These are phyloP conservation scores for Hura crepitans DNA, from an alignment of 441 rosid genomes.

Conservation along the genomic window DNA sequence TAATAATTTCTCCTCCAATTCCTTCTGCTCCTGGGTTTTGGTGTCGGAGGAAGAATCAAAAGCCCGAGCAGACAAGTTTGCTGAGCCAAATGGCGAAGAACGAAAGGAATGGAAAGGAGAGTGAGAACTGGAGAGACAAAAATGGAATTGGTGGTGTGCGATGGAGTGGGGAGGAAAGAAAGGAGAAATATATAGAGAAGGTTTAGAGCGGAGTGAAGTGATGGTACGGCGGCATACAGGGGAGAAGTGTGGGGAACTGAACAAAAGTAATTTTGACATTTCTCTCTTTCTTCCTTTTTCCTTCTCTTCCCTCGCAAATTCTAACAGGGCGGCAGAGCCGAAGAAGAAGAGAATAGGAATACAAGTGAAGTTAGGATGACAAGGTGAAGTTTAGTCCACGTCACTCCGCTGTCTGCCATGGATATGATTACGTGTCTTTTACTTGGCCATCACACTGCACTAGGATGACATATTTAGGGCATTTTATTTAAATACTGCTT, in stretches of 20 bases:
- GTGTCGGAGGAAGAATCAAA: conserved; percentile 24
- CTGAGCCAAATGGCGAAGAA: not conserved
- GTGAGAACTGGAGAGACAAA: conserved; percentile 9
- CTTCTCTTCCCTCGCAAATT: not conserved
- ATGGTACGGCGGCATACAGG: conserved; percentile 33
- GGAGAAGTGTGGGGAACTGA: conserved; percentile 43
- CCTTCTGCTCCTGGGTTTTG: conserved; percentile 24
- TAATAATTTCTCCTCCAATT: conserved; percentile 12
- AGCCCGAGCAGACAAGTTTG: conserved; percentile 7
- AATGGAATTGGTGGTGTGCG: conserved; percentile 2
- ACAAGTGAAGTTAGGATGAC: conserved; percentile 14
- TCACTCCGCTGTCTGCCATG: conserved; percentile 10
- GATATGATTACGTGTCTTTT: not conserved
- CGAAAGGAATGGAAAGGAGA: conserved; percentile 15
- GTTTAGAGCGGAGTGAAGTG: conserved; percentile 27
- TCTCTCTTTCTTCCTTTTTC: conserved; percentile 13
- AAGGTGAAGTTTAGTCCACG: conserved; percentile 48
- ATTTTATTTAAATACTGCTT: not conserved
- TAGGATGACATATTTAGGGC: too few species aligned
- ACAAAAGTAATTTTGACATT: conserved; percentile 59
- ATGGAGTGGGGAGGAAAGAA: conserved; percentile 21
- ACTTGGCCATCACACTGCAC: too few species aligned
- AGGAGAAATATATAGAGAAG: conserved; percentile 10
- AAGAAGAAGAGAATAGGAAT: not conserved
- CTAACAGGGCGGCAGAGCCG: not conserved